These are phyloP conservation scores for Ulvella scutata DNA, from an alignment of 139 green algal genomes.

Conservation along the genomic window DNA sequence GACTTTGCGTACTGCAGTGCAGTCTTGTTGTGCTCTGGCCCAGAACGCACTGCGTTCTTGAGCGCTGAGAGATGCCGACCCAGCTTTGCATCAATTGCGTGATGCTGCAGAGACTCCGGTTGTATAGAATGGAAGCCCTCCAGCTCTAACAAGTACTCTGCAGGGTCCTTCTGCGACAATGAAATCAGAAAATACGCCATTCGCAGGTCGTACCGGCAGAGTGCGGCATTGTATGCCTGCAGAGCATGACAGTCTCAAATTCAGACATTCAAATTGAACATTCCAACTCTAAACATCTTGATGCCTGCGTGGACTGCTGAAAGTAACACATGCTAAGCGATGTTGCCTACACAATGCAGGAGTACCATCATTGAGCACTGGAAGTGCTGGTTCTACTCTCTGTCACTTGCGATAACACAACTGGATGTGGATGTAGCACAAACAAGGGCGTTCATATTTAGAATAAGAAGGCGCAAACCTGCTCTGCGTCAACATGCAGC, in stretches of 20 bases:
- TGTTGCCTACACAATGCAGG: too few species aligned
- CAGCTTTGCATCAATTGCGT: conserved; percentile 65
- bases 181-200: conserved; percentile 81
- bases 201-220: conserved; percentile 80
- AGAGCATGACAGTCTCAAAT: too few species aligned
- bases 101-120: conserved; percentile 17
- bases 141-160: conserved; percentile 76
- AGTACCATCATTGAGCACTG: too few species aligned
- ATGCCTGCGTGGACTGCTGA: too few species aligned
- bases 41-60: conserved; percentile 36
- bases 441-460: too few species aligned
- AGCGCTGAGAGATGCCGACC: conserved; percentile 41
- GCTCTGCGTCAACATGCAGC: conserved; percentile 55
- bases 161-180: conserved; percentile 60
- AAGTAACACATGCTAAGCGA: too few species aligned
- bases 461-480: conserved; percentile 30
- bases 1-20: conserved; percentile 44
- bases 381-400: too few species aligned
- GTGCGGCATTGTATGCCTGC: conserved; percentile 47
- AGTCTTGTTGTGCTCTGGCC: conserved; percentile 21
- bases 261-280: too few species aligned
- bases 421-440: too few species aligned
- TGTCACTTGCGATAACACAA: too few species aligned
- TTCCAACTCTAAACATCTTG: too few species aligned
- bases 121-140: conserved; percentile 27